A percentile compares a stretch with the other conserved stretches of the same genome.
Evolutionary conservation across 2,329 filamentous ascomycete genomes (phyloP).

Genomic region (Hymenoscyphus repandus): DNA sequence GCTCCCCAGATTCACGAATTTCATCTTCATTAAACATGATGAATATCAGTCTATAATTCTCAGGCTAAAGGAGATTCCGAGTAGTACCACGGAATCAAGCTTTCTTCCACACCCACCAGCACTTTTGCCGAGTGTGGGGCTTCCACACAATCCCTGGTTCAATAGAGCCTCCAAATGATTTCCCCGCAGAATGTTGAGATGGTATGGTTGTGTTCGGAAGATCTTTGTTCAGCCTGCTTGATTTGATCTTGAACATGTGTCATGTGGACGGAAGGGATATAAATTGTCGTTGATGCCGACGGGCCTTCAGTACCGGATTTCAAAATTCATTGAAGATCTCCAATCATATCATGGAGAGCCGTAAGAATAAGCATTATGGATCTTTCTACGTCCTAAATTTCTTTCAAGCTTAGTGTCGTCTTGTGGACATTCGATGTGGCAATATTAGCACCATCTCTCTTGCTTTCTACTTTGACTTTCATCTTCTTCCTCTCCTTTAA

Average conservation of each 20-base stretch:
- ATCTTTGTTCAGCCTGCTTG: constrained; percentile 5
- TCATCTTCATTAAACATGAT: not conserved
- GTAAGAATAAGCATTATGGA: not conserved
- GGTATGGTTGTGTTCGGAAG: not conserved
- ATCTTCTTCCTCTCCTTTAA: not conserved
- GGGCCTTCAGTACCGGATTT: not conserved
- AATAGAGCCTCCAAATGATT: constrained; percentile 5
- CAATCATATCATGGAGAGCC: no score
- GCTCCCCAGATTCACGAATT: not conserved
- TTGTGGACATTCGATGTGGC: no score
- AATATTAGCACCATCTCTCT: not conserved
- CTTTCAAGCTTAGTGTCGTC: not conserved
- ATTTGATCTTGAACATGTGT: not conserved
- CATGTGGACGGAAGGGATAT: constrained; percentile 5
- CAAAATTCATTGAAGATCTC: no score
- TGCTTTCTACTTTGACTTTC: not conserved
- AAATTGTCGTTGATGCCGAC: not conserved
- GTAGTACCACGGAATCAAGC: constrained; percentile 10
- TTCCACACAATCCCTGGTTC: not conserved
- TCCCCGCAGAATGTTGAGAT: constrained; percentile 6
- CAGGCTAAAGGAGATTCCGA: constrained; percentile 5
- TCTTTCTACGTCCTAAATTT: not conserved
- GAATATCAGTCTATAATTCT: not conserved
- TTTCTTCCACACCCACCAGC: constrained; percentile 6
- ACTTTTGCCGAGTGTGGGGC: constrained; percentile 10